Base-by-base conservation (phyloP, 2,329 filamentous ascomycete genomes). In the Diaporthe nobilis region DNA sequence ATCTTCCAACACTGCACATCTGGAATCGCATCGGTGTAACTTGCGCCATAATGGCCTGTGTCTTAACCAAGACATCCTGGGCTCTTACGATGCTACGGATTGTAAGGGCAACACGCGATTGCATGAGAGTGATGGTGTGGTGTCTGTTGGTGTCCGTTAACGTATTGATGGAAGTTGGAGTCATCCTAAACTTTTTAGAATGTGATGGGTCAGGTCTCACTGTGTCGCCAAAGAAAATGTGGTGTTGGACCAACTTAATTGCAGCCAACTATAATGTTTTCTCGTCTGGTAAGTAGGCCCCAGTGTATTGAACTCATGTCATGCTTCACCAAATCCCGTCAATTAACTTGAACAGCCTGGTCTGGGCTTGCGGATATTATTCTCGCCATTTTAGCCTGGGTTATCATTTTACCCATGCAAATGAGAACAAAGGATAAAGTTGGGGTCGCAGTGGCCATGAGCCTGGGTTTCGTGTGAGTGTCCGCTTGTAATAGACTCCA, bases 181-280 rank as follows among this genome's bases (percentile, higher is more conserved):
- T 53, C 28, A 39, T 68, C 63, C 47, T 68, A 8, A 53, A 39
- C 8, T 68, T 53, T 4, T 2, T 68, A 22, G 22, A 39, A 10
- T 68, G 63, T 12, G 63, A 68, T 39, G 22, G 31, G 15, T 2
- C 39, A 2, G 63, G 63, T 25, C 63, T 68, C 7, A 37, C 22
- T 28, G 22, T 37, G 28, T 53, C 63, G 1, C 31, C 47, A 3
- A 53, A 13, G 0, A 0, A 53, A 7, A 68, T 25, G 44, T 49
- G 42, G 47, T 68, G 63, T 34, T 68, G 63, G 63, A 53, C 12
- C 22, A 53, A 68, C 22, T 8, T 68, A 5, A 28, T 20, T 12
- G 63, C 63, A 34, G 63, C 47, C 31, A 53, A 53, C 31, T 68
- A 68, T 25, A 68, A 68, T 53, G 10, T 53, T 22, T 68, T 68